Evolutionary conservation across 1,284 basidiomycete species (phyloP).

Genomic region (Sanghuangporus baumii): DNA sequence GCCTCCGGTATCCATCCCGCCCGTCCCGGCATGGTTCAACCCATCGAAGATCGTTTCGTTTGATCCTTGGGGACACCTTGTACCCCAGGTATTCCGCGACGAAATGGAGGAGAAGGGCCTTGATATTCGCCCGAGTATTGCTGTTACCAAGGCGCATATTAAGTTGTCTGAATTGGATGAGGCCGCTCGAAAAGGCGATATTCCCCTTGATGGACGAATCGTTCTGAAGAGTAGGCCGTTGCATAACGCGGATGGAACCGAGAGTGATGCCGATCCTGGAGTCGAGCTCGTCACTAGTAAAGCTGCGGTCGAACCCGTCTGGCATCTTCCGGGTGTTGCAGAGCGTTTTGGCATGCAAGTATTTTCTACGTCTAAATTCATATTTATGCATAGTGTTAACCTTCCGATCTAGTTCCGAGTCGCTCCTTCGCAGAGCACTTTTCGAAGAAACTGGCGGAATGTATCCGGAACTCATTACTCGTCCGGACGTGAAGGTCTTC

Average conservation of each 20-base stretch:
- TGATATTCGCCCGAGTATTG: conserved; percentile 86
- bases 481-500: conserved; percentile 94
- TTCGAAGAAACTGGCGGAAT: conserved; percentile 96
- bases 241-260: conserved; percentile 55
- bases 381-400: conserved; percentile 1
- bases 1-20: conserved; percentile 81
- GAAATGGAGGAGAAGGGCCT: conserved; percentile 62
- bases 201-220: conserved; percentile 80
- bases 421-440: conserved; percentile 76
- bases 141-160: conserved; percentile 84
- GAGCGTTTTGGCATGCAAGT: conserved; percentile 83
- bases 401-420: conserved; percentile 61
- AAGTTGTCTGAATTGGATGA: conserved; percentile 92
- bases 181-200: conserved; percentile 63
- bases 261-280: conserved; percentile 63
- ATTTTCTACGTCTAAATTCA: background rate
- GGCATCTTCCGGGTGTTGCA: conserved; percentile 93
- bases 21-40: conserved; percentile 79
- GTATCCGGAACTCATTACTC: conserved; percentile 94
- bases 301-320: conserved; percentile 88
- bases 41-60: conserved; percentile 85
- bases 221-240: conserved; percentile 62
- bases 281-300: conserved; percentile 86
- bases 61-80: conserved; percentile 93
- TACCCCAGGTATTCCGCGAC: conserved; percentile 70